Conservation (phyloP, 148 eudicot genomes). For the Hydrangea macrophylla region DNA sequence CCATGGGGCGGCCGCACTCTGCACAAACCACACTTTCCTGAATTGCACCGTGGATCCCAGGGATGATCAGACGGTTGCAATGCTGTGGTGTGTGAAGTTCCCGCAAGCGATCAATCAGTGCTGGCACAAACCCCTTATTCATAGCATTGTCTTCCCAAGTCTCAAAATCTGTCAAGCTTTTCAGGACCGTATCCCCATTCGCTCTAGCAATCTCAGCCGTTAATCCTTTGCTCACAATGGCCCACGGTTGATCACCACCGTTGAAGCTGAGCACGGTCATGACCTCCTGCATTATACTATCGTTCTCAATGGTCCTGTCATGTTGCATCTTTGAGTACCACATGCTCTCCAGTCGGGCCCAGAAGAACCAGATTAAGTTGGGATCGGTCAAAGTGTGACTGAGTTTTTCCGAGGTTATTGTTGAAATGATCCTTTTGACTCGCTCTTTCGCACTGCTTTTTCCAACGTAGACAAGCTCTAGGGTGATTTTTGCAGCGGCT, state of each 20-base stretch:
- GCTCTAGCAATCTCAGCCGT: slow-evolving; percentile 47
- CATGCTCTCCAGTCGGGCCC: slow-evolving; percentile 90
- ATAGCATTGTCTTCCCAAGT: slow-evolving; percentile 53
- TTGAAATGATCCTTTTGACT: slow-evolving; percentile 23
- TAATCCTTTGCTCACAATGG: slow-evolving; percentile 48
- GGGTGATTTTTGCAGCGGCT: slow-evolving; percentile 22
- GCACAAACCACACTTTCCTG: slow-evolving; percentile 65
- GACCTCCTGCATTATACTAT: slow-evolving; percentile 59
- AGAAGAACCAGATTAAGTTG: slow-evolving; percentile 70
- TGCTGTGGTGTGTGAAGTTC: slow-evolving; percentile 66
- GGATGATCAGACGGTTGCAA: slow-evolving; percentile 77
- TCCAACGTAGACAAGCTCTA: slow-evolving; percentile 79
- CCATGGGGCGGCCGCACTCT: slow-evolving; percentile 76
- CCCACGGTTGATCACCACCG: slow-evolving; percentile 82
- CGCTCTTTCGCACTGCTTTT: slow-evolving; percentile 65
- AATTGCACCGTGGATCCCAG: slow-evolving; percentile 49
- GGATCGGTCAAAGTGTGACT: slow-evolving; percentile 48
- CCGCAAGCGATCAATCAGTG: slow-evolving; percentile 40
- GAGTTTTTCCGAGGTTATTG: slow-evolving; percentile 27
- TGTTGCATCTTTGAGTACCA: slow-evolving; percentile 67
- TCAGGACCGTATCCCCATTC: slow-evolving; percentile 38
- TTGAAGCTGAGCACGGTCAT: slow-evolving; percentile 63
- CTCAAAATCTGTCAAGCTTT: slow-evolving; percentile 32
- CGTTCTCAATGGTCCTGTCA: slow-evolving; percentile 44
- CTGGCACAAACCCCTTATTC: slow-evolving; percentile 52